A percentile compares a stretch with the other conserved stretches of the same genome.
phyloP scores from a whole-genome alignment of 1,284 basidiomycete species.

The Puccinia hordei region DNA sequence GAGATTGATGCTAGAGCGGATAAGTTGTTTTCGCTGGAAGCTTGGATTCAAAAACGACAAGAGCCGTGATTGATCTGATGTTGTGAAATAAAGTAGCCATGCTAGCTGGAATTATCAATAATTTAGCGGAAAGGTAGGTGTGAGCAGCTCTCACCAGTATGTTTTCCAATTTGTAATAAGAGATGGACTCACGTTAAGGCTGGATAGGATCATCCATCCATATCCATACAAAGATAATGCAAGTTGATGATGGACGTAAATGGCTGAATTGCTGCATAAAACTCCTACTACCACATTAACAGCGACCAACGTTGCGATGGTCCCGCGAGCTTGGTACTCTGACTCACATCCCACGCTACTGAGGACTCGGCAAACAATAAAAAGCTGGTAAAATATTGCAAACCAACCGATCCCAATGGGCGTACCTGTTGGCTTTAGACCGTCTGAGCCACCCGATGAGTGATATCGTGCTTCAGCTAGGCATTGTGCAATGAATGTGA shows the following conservation, averaged over 20 bases:
- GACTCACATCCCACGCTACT: constrained; percentile 28
- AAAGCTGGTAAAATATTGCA: constrained; percentile 41
- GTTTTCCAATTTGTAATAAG: background rate
- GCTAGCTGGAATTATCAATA: background rate
- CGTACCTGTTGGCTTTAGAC: constrained; percentile 28
- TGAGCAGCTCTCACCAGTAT: background rate
- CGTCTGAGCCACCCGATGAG: constrained; percentile 15
- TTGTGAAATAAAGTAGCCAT: constrained; percentile 38
- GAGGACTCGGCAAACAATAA: constrained; percentile 31
- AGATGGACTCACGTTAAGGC: constrained; percentile 29
- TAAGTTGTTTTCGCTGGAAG: constrained; percentile 33
- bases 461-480: constrained; percentile 38
- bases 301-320: constrained; percentile 29
- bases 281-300: constrained; percentile 38
- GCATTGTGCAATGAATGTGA: constrained; percentile 37
- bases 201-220: constrained; percentile 36
- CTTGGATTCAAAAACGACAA: constrained; percentile 28
- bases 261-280: constrained; percentile 28
- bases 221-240: constrained; percentile 23
- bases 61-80: constrained; percentile 25
- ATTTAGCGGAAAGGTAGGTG: background rate
- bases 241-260: constrained; percentile 20
- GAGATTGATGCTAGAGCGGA: constrained; percentile 43
- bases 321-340: constrained; percentile 14
- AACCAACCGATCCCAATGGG: constrained; percentile 44